A percentile compares a stretch with the other conserved stretches of the same genome.
Evolutionary conservation across 352 stramenopile genomes (phyloP).

Genomic region (Pythium rhizo-oryzae): DNA sequence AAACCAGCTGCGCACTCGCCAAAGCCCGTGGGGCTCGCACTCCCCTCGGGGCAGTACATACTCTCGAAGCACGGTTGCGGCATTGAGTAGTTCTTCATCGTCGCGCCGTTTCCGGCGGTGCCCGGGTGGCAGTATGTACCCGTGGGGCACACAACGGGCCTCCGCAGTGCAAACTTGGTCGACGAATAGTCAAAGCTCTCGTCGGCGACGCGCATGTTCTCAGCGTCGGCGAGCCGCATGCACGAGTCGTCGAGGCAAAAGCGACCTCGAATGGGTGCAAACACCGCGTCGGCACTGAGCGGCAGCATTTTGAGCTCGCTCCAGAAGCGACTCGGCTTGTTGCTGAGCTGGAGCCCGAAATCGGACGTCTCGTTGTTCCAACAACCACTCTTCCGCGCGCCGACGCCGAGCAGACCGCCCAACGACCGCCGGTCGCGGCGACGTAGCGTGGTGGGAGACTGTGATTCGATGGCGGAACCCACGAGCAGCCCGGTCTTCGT

Average conservation of each 20-base stretch:
- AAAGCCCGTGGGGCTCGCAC: conserved; percentile 72
- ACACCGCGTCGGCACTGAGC: conserved; percentile 71
- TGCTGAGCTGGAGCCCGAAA: conserved; percentile 93
- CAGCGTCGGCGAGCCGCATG: conserved; percentile 77
- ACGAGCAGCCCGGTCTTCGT: conserved; percentile 46
- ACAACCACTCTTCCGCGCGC: conserved; percentile 84
- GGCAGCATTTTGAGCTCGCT: conserved; percentile 92
- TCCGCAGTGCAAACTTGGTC: conserved; percentile 70
- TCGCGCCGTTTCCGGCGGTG: conserved; percentile 68
- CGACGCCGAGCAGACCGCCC: conserved; percentile 39
- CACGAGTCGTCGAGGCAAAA: conserved; percentile 95
- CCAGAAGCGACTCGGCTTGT: conserved; percentile 90
- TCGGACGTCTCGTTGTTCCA: conserved; percentile 96
- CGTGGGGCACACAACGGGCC: conserved; percentile 85
- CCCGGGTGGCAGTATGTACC: conserved; percentile 91
- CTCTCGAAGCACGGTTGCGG: conserved; percentile 88
- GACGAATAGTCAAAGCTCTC: conserved; percentile 86
- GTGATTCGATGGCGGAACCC: conserved; percentile 34
- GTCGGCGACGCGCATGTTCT: conserved; percentile 79
- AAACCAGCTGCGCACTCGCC: conserved; percentile 89
- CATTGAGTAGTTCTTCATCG: conserved; percentile 90
- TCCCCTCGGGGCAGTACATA: conserved; percentile 94
- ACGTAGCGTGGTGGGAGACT: conserved; percentile 47
- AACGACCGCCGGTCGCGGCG: conserved; percentile 31
- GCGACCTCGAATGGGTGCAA: conserved; percentile 86